Base-by-base conservation (phyloP, 2,329 filamentous ascomycete genomes). In the Cladosporium sp. region DNA sequence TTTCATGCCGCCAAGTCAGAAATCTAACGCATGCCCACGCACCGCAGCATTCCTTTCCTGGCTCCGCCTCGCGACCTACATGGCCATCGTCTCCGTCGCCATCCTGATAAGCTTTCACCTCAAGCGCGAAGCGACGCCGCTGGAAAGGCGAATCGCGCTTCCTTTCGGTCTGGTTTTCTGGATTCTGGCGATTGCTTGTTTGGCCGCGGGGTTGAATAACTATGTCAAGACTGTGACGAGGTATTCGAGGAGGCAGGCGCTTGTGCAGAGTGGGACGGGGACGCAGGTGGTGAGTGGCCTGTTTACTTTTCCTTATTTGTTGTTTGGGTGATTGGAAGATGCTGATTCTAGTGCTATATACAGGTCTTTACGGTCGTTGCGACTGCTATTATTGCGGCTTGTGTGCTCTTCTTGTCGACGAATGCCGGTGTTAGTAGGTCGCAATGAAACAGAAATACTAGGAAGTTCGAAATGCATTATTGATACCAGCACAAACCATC, bases 41-140 rank as follows among this genome's bases (percentile, higher is more conserved):
- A 20, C 15, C 15, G 37, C 50, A 75, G 71, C 82, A 0, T 96
- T 96, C 65, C 84, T 97, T 22, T 93, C 92, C 2, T 96, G 93
- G 79, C 82, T 97, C 17, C 84, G 91, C 3, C 80, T 97, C 2
- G 85, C 88, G 27, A 82, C 96, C 60, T 96, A 96, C 73, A 91
- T 97, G 80, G 84, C 89, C 57, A 77, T 99, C 45, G 89, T 97
- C 7, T 83, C 88, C 22, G 81, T 95, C 29, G 92, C 93, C 44
- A 96, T 99, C 58, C 84, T 95, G 8, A 78, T 96, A 44, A 95
- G 89, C 12, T 99, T 99, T 68, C 92, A 99, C 64, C 78, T 99
- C 43, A 91, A 90, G 64, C 75, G 76, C 15, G 71, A 84, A 60
- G 88, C 93, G 0, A 80, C 83, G 0, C 64, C 73, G 0, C 68